Evolutionary conservation across 2,329 filamentous ascomycete species (phyloP), one percentile per base, ranked within the genome.

Genomic region (Allantophomopsis cytisporea): DNA sequence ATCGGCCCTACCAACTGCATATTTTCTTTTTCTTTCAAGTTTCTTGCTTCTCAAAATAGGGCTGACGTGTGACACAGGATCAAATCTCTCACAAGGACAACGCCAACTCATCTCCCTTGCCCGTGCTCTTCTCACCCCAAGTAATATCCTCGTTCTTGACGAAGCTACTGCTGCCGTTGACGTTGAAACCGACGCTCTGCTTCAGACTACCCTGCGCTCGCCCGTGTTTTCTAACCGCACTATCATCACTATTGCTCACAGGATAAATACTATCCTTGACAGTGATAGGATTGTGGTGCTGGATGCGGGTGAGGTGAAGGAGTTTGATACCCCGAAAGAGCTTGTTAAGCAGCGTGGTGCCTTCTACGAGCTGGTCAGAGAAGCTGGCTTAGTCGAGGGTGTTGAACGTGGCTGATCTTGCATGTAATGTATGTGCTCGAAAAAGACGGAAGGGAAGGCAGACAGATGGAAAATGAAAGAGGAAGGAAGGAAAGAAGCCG

Each of bases 181-280:
- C 54, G 67, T 81, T 33, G 70, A 81, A 61, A 82, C 77, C 17
- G 77, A 82, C 53, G 73, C 73, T 40, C 64, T 80, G 62, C 63
- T 82, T 40, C 77, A 82, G 61, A 61, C 62, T 36, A 81, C 77
- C 18, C 63, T 80, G 40, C 69, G 76, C 28, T 72, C 71, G 30
- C 69, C 73, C 16, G 58, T 80, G 13, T 98, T 98, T 64, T 72
- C 80, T 45, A 86, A 95, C 60, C 78, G 86, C 39, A 98, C 91
- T 31, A 96, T 98, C 60, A 94, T 98, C 60, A 98, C 91, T 1
- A 94, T 98, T 53, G 91, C 91, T 18, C 91, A 98, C 65, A 80
- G 91, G 40, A 94, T 98, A 65, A 96, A 96, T 64, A 98, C 91
- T 10, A 96, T 98, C 52, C 71, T 98, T 21, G 77, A 82, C 58